Base-by-base conservation (phyloP, 2,329 filamentous ascomycete genomes). In the Rugonectria rugulosa region DNA sequence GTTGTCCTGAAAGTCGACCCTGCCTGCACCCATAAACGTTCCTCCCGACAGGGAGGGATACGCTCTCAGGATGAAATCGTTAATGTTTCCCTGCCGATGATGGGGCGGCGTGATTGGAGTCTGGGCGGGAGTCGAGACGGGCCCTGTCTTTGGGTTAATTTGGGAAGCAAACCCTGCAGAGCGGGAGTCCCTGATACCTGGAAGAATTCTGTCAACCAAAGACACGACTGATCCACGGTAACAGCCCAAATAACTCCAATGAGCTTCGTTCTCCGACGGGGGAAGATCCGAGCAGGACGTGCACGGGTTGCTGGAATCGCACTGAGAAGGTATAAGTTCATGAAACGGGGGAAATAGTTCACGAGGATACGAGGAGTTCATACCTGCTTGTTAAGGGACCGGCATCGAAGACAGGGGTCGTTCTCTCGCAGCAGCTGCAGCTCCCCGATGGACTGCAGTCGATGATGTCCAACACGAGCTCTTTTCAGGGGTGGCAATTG, bases 371-470 rank as follows among this genome's bases (percentile, higher is more conserved):
- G 42, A 38, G 26, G 12, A 43, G 12, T 11, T 37, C 76, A 66
- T 74, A 84, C 82, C 63, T 75, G 72, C 66, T 75, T 77, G 38
- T 77, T 77, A 26, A 75, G 66, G 8, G 78, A 70, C 64, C 74
- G 79, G 64, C 83, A 86, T 36, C 80, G 79, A 34, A 85, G 73
- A 63, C 83, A 85, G 12, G 78, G 75, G 14, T 77, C 76, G 14
- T 73, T 68, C 29, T 81, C 77, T 32, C 75, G 77, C 15, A 81
- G 72, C 8, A 85, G 73, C 34, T 76, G 76, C 4, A 86, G 75
- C 67, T 85, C 83, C 36, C 79, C 81, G 40, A 86, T 85, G 15
- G 83, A 85, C 63, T 85, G 77, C 2, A 86, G 71, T 20, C 81
- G 78, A 31, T 80, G 77, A 59, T 81, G 81, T 4, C 79, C 81